Percentiles rank a stretch among this genome's conserved stretches.
phyloP scores from a whole-genome alignment of 2,329 filamentous ascomycete species.

The Cladosporium sp. region DNA sequence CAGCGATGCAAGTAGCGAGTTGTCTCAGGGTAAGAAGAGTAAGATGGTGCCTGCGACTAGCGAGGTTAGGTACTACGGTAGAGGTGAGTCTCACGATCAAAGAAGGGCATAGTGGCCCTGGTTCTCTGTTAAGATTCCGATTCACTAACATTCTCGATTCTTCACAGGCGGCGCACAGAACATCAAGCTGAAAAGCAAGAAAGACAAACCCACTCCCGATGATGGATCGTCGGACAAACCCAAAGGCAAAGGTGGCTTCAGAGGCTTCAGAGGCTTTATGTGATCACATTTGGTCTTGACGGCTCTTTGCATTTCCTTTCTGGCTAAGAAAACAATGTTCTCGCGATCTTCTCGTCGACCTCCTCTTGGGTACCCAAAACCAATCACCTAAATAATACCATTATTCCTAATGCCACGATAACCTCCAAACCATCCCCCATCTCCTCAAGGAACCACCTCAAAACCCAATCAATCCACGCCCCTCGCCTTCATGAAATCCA shows the following conservation, averaged over 20 bases:
- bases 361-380: too few species aligned
- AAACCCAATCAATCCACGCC: conserved; percentile 7
- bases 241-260: conserved; percentile 33
- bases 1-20: conserved; percentile 26
- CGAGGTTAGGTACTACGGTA: conserved; percentile 49
- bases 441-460: too few species aligned
- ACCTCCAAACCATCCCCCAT: too few species aligned
- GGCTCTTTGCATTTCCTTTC: too few species aligned
- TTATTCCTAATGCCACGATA: too few species aligned
- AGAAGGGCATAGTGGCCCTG: too few species aligned
- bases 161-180: conserved; percentile 48
- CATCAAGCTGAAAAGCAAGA: conserved; percentile 46
- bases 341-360: too few species aligned
- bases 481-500: conserved; percentile 21
- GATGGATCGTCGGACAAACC: conserved; percentile 31
- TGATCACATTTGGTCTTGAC: too few species aligned
- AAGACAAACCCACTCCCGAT: conserved; percentile 26
- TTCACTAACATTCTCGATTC: background rate
- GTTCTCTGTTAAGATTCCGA: background rate
- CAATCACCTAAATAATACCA: too few species aligned
- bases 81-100: conserved; percentile 43
- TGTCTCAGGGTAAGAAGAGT: conserved; percentile 31
- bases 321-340: too few species aligned
- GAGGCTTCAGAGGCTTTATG: conserved; percentile 33
- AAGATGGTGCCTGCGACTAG: conserved; percentile 45